Base-by-base conservation (phyloP, 2,329 filamentous ascomycete genomes). In the Coleophoma eucalyptorum region DNA sequence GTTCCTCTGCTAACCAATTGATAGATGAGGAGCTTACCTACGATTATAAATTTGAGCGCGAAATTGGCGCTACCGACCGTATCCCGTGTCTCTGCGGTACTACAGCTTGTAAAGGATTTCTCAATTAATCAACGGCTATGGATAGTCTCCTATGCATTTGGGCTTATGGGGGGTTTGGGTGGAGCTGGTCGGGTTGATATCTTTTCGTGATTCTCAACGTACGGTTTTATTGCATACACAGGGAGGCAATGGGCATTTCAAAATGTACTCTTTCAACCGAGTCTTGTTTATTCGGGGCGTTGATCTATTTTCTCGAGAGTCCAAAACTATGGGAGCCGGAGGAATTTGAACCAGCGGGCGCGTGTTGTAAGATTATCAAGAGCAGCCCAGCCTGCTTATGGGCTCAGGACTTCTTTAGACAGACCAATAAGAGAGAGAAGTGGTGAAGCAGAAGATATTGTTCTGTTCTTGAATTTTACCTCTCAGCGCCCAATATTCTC, bases 31-130 rank as follows among this genome's bases (percentile, higher is more conserved):
- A 99, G 77, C 84, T 99, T 68, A 99, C 94, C 2, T 99, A 99
- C 75, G 94, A 99, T 76, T 99, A 99, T 81, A 99, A 99, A 72
- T 99, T 99, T 69, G 94, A 99, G 75, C 89, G 94, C 62, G 94
- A 99, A 72, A 90, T 95, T 65, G 91, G 91, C 64, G 95, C 90
- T 61, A 83, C 91, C 56, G 94, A 99, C 70, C 90, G 94, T 57
- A 97, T 99, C 62, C 94, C 94, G 46, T 99, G 94, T 76, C 84
- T 99, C 46, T 99, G 94, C 70, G 94, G 94, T 53, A 97, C 93
- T 41, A 84, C 92, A 31, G 91, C 90, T 44, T 99, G 94, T 77
- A 99, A 99, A 78, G 94, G 94, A 57, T 99, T 97, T 77, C 89
- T 99, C 72, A 99, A 99, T 73, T 99, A 79, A 82, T 56, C 46